These are phyloP conservation scores for Penicillium lividum DNA, from an alignment of 495 filamentous ascomycete species.

Conservation along the genomic window DNA sequence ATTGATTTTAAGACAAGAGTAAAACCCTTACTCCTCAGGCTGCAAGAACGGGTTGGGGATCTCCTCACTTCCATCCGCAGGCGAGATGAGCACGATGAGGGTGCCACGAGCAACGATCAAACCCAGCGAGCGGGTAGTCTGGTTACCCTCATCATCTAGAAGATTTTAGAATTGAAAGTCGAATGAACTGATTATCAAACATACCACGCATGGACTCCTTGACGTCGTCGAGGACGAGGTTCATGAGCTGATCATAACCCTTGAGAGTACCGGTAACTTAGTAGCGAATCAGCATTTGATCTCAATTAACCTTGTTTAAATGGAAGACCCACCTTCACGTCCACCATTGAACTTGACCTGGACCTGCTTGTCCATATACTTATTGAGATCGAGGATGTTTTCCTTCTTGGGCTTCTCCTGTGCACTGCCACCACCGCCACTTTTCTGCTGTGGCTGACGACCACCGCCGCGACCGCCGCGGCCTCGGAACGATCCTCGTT, in stretches of 20 bases:
- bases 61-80: constrained; percentile 90
- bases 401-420: constrained; percentile 91
- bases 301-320: constrained; percentile 5
- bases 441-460: constrained; percentile 38
- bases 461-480: constrained; percentile 49
- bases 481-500: constrained; percentile 66
- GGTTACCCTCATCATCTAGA: constrained; percentile 86
- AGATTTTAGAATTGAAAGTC: constrained; percentile 16
- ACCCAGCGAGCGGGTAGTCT: constrained; percentile 78
- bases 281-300: constrained; percentile 8
- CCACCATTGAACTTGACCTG: constrained; percentile 96
- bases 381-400: constrained; percentile 91
- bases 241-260: constrained; percentile 96
- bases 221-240: constrained; percentile 92
- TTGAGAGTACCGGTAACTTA: constrained; percentile 86
- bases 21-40: constrained; percentile 54
- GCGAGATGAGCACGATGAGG: constrained; percentile 86
- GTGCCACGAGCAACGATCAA: constrained; percentile 92
- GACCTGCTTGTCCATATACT: constrained; percentile 96
- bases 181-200: constrained; percentile 1
- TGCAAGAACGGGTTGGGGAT: constrained; percentile 92
- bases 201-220: constrained; percentile 84
- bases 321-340: constrained; percentile 70
- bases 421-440: constrained; percentile 52
- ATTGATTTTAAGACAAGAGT: not conserved